Evolutionary conservation across 129 eudicot species (phyloP).

Genomic region (Solidago caesia): DNA sequence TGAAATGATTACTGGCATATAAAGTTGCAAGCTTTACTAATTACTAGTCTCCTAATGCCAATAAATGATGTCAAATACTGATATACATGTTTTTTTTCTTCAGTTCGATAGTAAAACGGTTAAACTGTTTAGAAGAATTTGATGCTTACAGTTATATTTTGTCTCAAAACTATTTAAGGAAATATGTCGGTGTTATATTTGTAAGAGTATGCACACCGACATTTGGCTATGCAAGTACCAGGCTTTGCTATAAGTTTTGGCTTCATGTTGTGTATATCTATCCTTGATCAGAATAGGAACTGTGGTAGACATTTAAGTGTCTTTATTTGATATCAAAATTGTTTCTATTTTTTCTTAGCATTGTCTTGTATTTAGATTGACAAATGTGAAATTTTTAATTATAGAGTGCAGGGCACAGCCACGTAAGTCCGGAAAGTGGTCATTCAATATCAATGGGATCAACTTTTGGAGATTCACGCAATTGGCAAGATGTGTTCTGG

Average conservation of each 20-base stretch:
- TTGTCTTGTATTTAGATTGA: not conserved
- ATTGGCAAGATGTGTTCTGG: constrained; percentile 95
- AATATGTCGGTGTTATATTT: not conserved
- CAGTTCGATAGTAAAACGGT: not conserved
- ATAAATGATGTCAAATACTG: not conserved
- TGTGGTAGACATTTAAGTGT: not conserved
- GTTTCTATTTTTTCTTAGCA: not conserved
- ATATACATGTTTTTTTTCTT: not conserved
- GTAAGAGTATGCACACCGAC: constrained; percentile 1
- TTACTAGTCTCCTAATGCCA: not conserved
- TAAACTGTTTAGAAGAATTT: constrained; percentile 4
- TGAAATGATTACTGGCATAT: not conserved
- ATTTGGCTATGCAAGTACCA: not conserved
- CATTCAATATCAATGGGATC: constrained; percentile 43
- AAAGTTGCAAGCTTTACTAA: not conserved
- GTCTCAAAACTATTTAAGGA: constrained; percentile 4
- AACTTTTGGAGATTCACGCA: constrained; percentile 57
- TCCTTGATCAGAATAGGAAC: not conserved
- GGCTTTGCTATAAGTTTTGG: not conserved
- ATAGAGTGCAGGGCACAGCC: constrained; percentile 62
- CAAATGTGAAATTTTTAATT: constrained; percentile 17
- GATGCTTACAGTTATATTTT: constrained; percentile 3
- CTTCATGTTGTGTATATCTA: not conserved
- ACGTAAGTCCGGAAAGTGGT: constrained; percentile 40
- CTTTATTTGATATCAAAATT: not conserved